phyloP scores from a whole-genome alignment of 129 eudicot genomes.

The Ambrosia trifida region DNA sequence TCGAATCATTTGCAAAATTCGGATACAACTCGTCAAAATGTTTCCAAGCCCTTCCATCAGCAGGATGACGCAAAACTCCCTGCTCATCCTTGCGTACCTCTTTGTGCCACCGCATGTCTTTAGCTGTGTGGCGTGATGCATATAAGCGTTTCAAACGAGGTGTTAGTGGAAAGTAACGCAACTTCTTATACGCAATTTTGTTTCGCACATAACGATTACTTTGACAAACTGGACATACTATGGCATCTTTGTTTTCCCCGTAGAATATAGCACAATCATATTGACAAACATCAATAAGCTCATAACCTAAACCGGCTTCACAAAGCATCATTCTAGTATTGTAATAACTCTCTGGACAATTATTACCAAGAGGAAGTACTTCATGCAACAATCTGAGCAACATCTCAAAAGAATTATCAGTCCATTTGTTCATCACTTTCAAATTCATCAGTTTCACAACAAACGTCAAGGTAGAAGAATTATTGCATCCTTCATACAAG shows the following conservation, averaged over 20 bases:
- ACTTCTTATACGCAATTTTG: constrained; percentile 11
- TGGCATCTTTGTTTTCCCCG: constrained; percentile 3
- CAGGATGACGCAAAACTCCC: constrained; percentile 1
- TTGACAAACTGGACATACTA: constrained; percentile 14
- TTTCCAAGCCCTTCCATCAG: constrained; percentile 22
- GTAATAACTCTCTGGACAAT: constrained; percentile 7
- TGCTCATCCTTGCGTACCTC: constrained; percentile 12
- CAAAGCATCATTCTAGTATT: constrained; percentile 9
- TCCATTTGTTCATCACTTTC: constrained; percentile 12
- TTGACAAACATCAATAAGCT: constrained; percentile 20
- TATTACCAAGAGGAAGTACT: constrained; percentile 1
- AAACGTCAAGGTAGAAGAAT: too few relatives aligned
- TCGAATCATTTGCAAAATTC: background rate
- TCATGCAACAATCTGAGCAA: too few relatives aligned
- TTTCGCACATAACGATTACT: constrained; percentile 9
- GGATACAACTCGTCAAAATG: constrained; percentile 11
- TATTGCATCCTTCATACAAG: too few relatives aligned
- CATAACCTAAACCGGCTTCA: constrained; percentile 9
- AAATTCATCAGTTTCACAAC: background rate
- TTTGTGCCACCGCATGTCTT: constrained; percentile 22
- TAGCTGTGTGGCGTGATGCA: constrained; percentile 14
- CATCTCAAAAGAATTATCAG: too few relatives aligned
- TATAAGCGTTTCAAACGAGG: constrained; percentile 13
- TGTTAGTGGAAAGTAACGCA: constrained; percentile 9
- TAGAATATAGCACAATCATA: constrained; percentile 10